Evolutionary conservation across 1,139 yeast species (phyloP).

Genomic region (Pneumocystis canis): DNA sequence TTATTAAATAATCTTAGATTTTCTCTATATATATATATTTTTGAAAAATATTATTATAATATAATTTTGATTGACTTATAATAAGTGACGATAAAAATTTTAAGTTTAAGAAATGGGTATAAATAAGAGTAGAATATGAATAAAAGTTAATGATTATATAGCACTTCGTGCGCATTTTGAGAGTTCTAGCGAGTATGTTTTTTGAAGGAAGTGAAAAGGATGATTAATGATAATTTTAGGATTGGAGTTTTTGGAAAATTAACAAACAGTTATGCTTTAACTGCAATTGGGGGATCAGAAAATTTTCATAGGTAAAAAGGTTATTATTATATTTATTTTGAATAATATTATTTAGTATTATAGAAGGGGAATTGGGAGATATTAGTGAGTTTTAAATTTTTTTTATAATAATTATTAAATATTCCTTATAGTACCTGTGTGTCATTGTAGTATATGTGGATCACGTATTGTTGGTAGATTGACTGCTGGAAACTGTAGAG

Average conservation of each 20-base stretch:
- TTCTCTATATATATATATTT: too few species aligned
- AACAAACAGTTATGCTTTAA: conserved; percentile 91
- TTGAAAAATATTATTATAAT: too few species aligned
- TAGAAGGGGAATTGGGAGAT: background rate
- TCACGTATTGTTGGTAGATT: conserved; percentile 95
- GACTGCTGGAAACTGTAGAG: conserved; percentile 98
- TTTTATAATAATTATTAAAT: conserved; percentile 93
- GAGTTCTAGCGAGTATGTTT: conserved; percentile 66
- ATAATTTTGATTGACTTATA: too few species aligned
- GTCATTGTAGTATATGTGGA: conserved; percentile 95
- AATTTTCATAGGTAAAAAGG: conserved; percentile 57
- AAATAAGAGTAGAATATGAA: background rate
- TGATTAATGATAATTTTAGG: conserved; percentile 14
- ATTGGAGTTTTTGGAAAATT: conserved; percentile 95
- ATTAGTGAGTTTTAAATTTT: conserved; percentile 25
- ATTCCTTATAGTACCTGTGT: conserved; percentile 92
- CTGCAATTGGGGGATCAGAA: conserved; percentile 96
- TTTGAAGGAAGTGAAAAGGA: background rate
- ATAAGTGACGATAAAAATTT: background rate
- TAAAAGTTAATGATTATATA: conserved; percentile 23
- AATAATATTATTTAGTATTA: background rate
- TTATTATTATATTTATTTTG: background rate
- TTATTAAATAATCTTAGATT: too few species aligned
- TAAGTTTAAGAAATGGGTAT: background rate
- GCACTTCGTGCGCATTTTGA: conserved; percentile 66